Evolutionary conservation across 495 filamentous ascomycete genomes (phyloP), one percentile per base, ranked within the genome.

Genomic region (Xylaria bambusicola): DNA sequence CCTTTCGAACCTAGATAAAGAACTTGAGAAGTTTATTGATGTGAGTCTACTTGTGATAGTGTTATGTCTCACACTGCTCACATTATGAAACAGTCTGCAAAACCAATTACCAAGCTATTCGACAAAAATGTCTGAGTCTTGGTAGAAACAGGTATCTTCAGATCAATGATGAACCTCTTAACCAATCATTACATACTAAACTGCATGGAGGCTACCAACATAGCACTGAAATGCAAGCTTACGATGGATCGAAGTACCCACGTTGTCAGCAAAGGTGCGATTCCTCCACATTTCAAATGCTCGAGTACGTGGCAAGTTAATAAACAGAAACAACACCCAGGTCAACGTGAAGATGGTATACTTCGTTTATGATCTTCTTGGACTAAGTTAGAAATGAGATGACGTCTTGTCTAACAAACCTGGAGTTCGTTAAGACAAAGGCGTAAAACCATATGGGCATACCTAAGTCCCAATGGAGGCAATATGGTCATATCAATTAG

Each of bases 1-100:
- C 69, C 76, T 98, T 24, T 90, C 87, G 33, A 95, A 86, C 62
- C 77, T 97, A 35, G 93, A 96, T 66, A 86, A 89, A 73, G 89
- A 95, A 69, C 76, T 96, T 62, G 92, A 96, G 75, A 90, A 90
- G 66, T 96, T 96, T 66, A 90, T 96, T 62, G 90, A 93, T 69
- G 86, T 82, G 61, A 53, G 80, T 72, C 48, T 7, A 12, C 24
- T 46, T 44, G 38, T 17, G 18, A 15, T 49, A 31, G 23, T 29
- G 41, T 38, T 20, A 7, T 18, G 45, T 9, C 18, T 57, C 42
- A 5, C 29, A 9, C 6, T 58, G 47, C 65, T 68, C 9, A 67
- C 53, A 40, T 54, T 12, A 20, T 29, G 29, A 5, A 27, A 3
- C 50, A 92, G 89, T 89, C 89, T 23, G 89, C 89, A 29, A 93